These are phyloP conservation scores for Holtermanniella nyarrowii DNA, from an alignment of 768 basidiomycete genomes.

Conservation along the genomic window DNA sequence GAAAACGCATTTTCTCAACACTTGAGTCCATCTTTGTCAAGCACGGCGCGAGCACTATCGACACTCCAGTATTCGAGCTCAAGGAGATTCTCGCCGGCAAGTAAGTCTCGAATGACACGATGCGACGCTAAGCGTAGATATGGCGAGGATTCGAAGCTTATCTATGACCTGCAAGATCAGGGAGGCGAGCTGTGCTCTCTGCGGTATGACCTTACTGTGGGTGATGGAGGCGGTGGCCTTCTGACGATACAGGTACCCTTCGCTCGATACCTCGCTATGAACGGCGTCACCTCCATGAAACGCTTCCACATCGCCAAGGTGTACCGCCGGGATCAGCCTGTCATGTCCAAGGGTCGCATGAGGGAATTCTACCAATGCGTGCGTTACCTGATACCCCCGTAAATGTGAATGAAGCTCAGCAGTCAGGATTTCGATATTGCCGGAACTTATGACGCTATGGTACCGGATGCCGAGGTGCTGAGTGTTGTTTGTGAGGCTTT, in stretches of 20 bases:
- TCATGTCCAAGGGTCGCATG: conserved; percentile 97
- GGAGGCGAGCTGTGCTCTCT: conserved; percentile 92
- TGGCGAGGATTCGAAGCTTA: conserved; percentile 93
- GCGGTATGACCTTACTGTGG: conserved; percentile 85
- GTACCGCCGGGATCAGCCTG: conserved; percentile 89
- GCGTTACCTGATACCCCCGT: conserved; percentile 37
- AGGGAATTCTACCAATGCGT: conserved; percentile 97
- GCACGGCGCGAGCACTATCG: conserved; percentile 82
- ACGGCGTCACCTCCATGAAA: conserved; percentile 63
- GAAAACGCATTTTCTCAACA: conserved; percentile 76
- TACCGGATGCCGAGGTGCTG: conserved; percentile 87
- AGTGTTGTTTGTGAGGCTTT: conserved; percentile 71
- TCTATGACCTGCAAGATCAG: conserved; percentile 94
- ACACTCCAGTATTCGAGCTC: conserved; percentile 96
- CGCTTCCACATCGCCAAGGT: conserved; percentile 99
- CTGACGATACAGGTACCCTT: conserved; percentile 55
- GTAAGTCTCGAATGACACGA: conserved; percentile 35
- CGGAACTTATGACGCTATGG: conserved; percentile 89
- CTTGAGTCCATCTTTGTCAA: conserved; percentile 79
- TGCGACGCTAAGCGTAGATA: conserved; percentile 38
- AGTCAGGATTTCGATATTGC: conserved; percentile 86
- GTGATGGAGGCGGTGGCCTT: conserved; percentile 8
- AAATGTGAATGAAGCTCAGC: too few species aligned
- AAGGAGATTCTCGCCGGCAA: conserved; percentile 93
- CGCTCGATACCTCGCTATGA: conserved; percentile 91